A percentile compares a stretch with the other conserved stretches of the same genome.
phyloP scores from a whole-genome alignment of 1,284 basidiomycete genomes.

The Ceratobasidium sp. region DNA sequence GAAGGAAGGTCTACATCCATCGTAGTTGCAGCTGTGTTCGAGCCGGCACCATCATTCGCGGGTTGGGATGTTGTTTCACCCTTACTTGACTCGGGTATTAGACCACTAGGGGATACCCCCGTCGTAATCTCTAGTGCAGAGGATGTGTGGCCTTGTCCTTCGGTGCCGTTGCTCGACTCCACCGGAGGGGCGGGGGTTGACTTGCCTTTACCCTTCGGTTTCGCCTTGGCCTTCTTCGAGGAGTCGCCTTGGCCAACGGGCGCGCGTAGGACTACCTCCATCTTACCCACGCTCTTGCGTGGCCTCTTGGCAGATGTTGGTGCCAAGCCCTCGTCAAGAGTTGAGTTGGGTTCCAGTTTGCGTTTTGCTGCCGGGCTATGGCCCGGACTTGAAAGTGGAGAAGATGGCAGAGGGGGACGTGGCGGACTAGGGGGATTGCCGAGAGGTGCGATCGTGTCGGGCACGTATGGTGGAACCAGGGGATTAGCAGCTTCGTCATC shows the following conservation, averaged over 20 bases:
- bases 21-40: background rate
- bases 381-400: slow-evolving; percentile 27
- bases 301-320: slow-evolving; percentile 16
- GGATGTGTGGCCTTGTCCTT: background rate
- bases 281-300: slow-evolving; percentile 24
- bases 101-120: background rate
- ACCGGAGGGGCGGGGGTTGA: background rate
- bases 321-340: background rate
- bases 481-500: slow-evolving; percentile 2
- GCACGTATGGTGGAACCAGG: background rate
- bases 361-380: slow-evolving; percentile 32
- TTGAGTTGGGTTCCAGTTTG: background rate
- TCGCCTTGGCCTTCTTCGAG: slow-evolving; percentile 27
- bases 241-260: background rate
- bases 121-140: background rate
- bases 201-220: slow-evolving; percentile 16
- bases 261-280: slow-evolving; percentile 21
- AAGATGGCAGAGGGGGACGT: background rate
- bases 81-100: slow-evolving; percentile 8
- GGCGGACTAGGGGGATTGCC: background rate
- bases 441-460: background rate
- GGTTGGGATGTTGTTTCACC: background rate
- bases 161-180: background rate
- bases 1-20: slow-evolving; percentile 14
- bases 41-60: background rate